Conservation (phyloP, 305 asterid species). For the Nicotiana rustica region DNA sequence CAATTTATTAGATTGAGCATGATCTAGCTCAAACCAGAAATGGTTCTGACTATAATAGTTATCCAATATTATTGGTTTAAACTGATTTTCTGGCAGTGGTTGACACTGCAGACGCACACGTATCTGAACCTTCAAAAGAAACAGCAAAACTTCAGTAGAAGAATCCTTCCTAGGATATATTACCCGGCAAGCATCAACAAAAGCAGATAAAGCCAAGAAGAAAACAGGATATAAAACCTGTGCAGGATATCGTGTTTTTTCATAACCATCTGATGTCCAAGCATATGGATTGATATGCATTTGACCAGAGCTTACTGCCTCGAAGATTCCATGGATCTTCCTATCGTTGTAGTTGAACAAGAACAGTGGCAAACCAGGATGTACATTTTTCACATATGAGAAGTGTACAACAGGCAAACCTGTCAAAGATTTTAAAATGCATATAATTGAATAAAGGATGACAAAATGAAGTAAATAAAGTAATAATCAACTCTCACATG, state of each 20-base stretch:
- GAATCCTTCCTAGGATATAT: background rate
- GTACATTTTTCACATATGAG: conserved; percentile 71
- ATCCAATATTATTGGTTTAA: conserved; percentile 70
- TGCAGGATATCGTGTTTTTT: conserved; percentile 74
- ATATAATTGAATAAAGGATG: conserved; percentile 24
- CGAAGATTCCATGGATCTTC: conserved; percentile 78
- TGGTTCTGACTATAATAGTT: conserved; percentile 60
- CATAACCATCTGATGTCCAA: conserved; percentile 78
- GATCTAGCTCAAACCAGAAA: conserved; percentile 92
- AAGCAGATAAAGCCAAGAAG: conserved; percentile 25
- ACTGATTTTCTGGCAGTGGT: conserved; percentile 61
- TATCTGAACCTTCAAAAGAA: conserved; percentile 67
- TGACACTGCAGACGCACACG: conserved; percentile 65
- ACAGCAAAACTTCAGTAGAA: conserved; percentile 1
- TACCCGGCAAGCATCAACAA: background rate
- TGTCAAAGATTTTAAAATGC: conserved; percentile 41
- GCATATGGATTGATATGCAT: conserved; percentile 81
- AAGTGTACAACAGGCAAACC: conserved; percentile 79
- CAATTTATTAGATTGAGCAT: conserved; percentile 72
- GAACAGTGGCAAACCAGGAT: conserved; percentile 83
- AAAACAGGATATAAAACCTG: conserved; percentile 62
- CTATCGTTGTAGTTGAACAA: conserved; percentile 74
- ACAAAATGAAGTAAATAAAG: background rate
- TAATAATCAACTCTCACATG: conserved; percentile 35
- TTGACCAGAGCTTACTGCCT: conserved; percentile 85